Evolutionary conservation across 768 basidiomycete genomes (phyloP), one percentile per base, ranked within the genome.

Genomic region (Antrodiella citrinella): DNA sequence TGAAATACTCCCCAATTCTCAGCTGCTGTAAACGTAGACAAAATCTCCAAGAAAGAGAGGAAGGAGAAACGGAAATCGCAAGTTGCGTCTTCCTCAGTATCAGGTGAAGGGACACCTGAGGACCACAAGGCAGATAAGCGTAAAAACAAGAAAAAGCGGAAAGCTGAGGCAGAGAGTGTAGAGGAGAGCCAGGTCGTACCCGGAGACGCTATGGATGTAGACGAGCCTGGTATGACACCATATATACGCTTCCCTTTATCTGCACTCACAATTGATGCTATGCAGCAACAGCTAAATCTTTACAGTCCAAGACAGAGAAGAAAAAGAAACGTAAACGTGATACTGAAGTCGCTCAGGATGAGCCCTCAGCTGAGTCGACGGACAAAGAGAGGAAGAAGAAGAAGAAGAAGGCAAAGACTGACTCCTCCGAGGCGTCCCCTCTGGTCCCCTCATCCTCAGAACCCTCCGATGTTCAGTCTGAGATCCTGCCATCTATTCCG

Each of bases 261-360:
- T 18, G n/a, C 18, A 30, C 9, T 42, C 40, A 18, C 26, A n/a
- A 48, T 22, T 5, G 22, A 20, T 42, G 22, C 13, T 35, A 18
- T 3, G 18, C 26, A 2, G 45, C 12, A 38, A 19, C 19, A 0
- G 4, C 20, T 9, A 21, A 45, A 47, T 42, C 48, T 2, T 12
- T 30, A 1, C 50, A 55, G 21, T 12, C 44, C 2, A 64, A 68
- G 49, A 68, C 69, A 51, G 68, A 68, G 62, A 64, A 66, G 42
- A 70, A 70, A 65, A 67, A 65, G 57, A 74, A 72, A 58, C 68
- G 68, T 24, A 73, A 74, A 54, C 66, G 67, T 5, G 66, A 72
- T 24, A 62, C 60, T 15, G 67, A 56, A 40, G 55, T 57, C 3
- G 62, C 60, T 18, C n/a, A 43, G 18, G 41, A 22, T 18, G 41